Evolutionary conservation across 2,329 filamentous ascomycete species (phyloP).

Genomic region (Beauveria australis): DNA sequence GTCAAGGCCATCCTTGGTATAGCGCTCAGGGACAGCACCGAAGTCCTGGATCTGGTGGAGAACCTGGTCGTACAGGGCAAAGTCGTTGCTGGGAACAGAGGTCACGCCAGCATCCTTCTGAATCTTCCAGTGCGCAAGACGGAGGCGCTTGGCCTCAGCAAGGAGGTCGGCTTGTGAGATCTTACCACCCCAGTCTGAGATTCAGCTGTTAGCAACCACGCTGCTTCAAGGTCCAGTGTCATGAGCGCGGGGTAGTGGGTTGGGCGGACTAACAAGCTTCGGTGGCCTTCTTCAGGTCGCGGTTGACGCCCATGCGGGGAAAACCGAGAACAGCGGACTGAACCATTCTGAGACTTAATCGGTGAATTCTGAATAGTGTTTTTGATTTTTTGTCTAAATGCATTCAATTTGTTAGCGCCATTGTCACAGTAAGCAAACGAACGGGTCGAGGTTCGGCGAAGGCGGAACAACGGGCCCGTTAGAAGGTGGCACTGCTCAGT

Average conservation of each 20-base stretch:
- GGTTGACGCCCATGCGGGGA: conserved; percentile 95
- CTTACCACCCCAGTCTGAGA: conserved; percentile 76
- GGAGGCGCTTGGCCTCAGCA: conserved; percentile 91
- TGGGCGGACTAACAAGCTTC: conserved; percentile 63
- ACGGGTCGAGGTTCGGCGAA: neutral
- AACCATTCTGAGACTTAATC: conserved; percentile 45
- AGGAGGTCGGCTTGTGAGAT: conserved; percentile 85
- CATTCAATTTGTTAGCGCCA: neutral
- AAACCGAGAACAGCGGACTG: conserved; percentile 85
- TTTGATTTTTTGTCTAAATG: neutral
- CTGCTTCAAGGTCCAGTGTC: neutral
- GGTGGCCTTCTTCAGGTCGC: conserved; percentile 99
- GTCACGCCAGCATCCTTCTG: conserved; percentile 98
- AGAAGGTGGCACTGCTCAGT: neutral
- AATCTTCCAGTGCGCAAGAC: conserved; percentile 97
- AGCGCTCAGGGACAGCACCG: conserved; percentile 85
- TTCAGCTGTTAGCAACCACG: conserved; percentile 12
- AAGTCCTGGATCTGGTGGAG: conserved; percentile 98
- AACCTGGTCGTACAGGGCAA: conserved; percentile 96
- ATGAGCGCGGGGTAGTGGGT: neutral
- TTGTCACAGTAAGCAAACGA: neutral
- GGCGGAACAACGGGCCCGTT: neutral
- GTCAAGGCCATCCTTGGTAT: conserved; percentile 82
- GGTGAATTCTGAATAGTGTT: conserved; percentile 7
- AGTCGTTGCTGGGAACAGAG: conserved; percentile 98